Evolutionary conservation across 176 grass and related monocot species (phyloP), one percentile per base, ranked within the genome.

Genomic region (Thalia dealbata): DNA sequence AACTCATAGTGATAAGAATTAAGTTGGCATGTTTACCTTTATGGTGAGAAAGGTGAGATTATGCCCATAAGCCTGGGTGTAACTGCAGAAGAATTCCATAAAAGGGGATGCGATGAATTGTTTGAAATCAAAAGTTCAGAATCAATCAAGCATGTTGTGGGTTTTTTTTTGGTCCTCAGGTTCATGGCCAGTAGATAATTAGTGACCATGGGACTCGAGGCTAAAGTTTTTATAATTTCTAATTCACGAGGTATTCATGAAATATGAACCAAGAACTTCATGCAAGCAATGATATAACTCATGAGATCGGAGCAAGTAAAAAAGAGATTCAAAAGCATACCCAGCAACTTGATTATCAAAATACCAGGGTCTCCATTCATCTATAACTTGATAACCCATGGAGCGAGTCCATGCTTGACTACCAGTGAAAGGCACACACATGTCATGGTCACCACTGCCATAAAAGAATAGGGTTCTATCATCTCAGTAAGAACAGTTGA

Each of bases 371-470:
- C 89, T 56, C 93, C 93, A 97, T 1, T 81, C 82, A 72, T 97
- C 89, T 63, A 84, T 28, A 46, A 97, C 62, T 69, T 63, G 55
- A 56, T 92, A 97, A 29, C 87, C 83, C 24, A 97, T 69, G 2
- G 89, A 92, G 69, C 81, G 64, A 15, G 93, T 97, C 93, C 93
- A 97, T 84, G 80, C 89, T 91, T 90, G 61, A 25, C 7, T 86
- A 25, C 93, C 93, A 16, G 89, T 97, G 64, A 75, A 88, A 64
- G 93, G 93, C 64, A 97, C 84, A 77, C 93, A 92, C 87, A 97
- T 92, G 67, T 97, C 93, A 80, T 97, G 93, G 28, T 97, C 93
- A 24, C 93, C 93, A 61, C 93, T 97, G 87, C 55, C 75, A 78
- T 15, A 76, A 9, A 79, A 64, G 71, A 78, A 61, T 3, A 42